phyloP scores from a whole-genome alignment of 1,284 basidiomycete genomes.

The Ustilago cynodontis region DNA sequence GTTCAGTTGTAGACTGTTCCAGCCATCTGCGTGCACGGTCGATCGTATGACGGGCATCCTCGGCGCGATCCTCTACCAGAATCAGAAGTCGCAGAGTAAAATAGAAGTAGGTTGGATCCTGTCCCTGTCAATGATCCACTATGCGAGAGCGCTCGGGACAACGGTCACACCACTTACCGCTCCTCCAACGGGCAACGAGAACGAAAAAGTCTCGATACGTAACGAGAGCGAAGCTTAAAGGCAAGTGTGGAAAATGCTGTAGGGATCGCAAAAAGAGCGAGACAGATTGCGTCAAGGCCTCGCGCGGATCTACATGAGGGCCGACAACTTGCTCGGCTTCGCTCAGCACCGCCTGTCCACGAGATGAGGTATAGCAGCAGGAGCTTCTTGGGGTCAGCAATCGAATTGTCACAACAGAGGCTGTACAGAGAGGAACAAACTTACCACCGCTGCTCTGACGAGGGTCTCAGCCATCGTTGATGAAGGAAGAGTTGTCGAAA shows the following conservation, averaged over 20 bases:
- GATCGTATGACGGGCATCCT: slow-evolving; percentile 34
- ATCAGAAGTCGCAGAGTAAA: no score
- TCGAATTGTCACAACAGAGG: not conserved
- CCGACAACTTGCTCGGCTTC: not conserved
- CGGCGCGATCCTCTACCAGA: slow-evolving; percentile 8
- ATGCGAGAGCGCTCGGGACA: no score
- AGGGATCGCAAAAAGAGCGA: slow-evolving; percentile 25
- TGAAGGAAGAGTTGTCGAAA: not conserved
- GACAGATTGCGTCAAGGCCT: slow-evolving; percentile 9
- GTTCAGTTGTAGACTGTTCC: slow-evolving; percentile 5
- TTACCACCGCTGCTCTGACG: slow-evolving; percentile 38
- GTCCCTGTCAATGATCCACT: no score
- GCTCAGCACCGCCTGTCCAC: slow-evolving; percentile 18
- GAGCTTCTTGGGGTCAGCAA: not conserved
- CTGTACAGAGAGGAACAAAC: not conserved
- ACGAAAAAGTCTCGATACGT: slow-evolving; percentile 29
- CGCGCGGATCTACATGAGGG: not conserved
- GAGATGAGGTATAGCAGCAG: not conserved
- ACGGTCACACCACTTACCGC: slow-evolving; percentile 13
- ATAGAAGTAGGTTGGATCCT: no score
- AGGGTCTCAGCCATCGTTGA: slow-evolving; percentile 17
- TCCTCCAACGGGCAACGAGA: slow-evolving; percentile 25
- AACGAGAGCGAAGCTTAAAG: slow-evolving; percentile 15
- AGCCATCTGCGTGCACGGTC: slow-evolving; percentile 23
- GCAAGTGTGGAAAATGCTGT: slow-evolving; percentile 14